Evolutionary conservation across 129 eudicot species (phyloP).

Genomic region (Deinandra increscens): DNA sequence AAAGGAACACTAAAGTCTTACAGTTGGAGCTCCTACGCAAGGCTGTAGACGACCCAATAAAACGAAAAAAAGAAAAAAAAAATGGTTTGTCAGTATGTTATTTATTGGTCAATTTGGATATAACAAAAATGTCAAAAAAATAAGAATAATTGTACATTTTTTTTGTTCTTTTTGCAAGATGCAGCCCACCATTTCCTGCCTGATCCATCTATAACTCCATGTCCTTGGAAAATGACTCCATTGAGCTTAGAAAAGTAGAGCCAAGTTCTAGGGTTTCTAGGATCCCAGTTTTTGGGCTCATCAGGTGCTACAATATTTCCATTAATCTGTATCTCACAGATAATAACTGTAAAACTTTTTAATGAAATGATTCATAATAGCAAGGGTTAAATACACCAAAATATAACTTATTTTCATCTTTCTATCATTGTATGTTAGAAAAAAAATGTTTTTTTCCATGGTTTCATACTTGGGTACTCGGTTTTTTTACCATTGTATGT

Average conservation of each 20-base stretch:
- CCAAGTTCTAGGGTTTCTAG: slow-evolving; percentile 64
- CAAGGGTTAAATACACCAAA: background rate
- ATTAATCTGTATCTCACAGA: slow-evolving; percentile 55
- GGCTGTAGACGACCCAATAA: slow-evolving; percentile 61
- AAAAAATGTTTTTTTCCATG: background rate
- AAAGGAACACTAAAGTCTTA: slow-evolving; percentile 34
- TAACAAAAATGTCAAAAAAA: slow-evolving; percentile 5
- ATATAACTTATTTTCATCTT: background rate
- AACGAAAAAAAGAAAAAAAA: slow-evolving; percentile 20
- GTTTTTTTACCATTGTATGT: background rate
- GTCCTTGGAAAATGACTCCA: slow-evolving; percentile 62
- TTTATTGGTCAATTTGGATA: slow-evolving; percentile 19
- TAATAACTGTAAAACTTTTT: background rate
- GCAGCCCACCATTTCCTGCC: slow-evolving; percentile 99
- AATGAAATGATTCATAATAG: slow-evolving; percentile 3
- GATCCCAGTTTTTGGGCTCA: slow-evolving; percentile 85
- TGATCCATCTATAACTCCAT: slow-evolving; percentile 93
- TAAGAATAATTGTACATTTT: slow-evolving; percentile 55
- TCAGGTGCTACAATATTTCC: slow-evolving; percentile 87
- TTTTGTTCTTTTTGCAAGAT: slow-evolving; percentile 91
- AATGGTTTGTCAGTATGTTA: slow-evolving; percentile 17
- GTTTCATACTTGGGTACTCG: background rate
- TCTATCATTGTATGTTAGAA: background rate
- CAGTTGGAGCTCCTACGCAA: slow-evolving; percentile 94
- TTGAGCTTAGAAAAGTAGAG: slow-evolving; percentile 65